A percentile compares a stretch with the other conserved stretches of the same genome.
Evolutionary conservation across 768 basidiomycete species (phyloP).

Genomic region (Serendipita vermifera): DNA sequence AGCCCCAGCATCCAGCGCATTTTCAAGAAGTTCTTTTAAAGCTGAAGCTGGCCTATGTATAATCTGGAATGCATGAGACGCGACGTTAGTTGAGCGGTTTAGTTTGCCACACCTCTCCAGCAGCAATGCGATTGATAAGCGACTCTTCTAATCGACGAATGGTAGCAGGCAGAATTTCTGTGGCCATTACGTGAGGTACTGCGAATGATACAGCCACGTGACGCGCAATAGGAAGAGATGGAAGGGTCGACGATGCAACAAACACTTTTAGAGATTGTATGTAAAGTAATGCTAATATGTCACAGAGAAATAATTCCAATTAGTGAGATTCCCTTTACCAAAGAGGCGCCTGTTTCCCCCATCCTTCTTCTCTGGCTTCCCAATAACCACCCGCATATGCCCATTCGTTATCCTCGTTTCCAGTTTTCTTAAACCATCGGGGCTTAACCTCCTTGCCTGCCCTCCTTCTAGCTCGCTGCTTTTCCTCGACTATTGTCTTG

Average conservation of each 20-base stretch:
- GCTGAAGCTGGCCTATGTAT: constrained; percentile 88
- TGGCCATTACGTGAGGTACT: too few relatives aligned
- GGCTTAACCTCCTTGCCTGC: constrained; percentile 46
- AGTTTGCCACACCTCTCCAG: constrained; percentile 32
- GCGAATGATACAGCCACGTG: too few relatives aligned
- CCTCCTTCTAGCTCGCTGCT: constrained; percentile 60
- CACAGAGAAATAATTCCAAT: too few relatives aligned
- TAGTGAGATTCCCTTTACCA: constrained; percentile 12
- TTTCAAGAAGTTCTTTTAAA: constrained; percentile 91
- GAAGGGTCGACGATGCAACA: too few relatives aligned
- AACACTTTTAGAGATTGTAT: too few relatives aligned
- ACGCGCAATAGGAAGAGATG: too few relatives aligned
- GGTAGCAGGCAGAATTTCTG: constrained; percentile 19
- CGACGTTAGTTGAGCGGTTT: not conserved
- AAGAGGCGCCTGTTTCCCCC: constrained; percentile 27
- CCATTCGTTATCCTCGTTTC: constrained; percentile 44
- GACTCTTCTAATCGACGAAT: constrained; percentile 70
- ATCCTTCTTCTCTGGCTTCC: constrained; percentile 55
- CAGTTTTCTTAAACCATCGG: constrained; percentile 60
- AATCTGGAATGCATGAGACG: constrained; percentile 36
- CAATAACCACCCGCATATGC: constrained; percentile 69
- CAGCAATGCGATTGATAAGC: constrained; percentile 83
- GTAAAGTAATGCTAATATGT: too few relatives aligned
- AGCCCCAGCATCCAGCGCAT: constrained; percentile 84
- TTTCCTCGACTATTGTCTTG: constrained; percentile 59